Conservation (phyloP, 257 asterid genomes). For the Nicotiana obtusifolia region DNA sequence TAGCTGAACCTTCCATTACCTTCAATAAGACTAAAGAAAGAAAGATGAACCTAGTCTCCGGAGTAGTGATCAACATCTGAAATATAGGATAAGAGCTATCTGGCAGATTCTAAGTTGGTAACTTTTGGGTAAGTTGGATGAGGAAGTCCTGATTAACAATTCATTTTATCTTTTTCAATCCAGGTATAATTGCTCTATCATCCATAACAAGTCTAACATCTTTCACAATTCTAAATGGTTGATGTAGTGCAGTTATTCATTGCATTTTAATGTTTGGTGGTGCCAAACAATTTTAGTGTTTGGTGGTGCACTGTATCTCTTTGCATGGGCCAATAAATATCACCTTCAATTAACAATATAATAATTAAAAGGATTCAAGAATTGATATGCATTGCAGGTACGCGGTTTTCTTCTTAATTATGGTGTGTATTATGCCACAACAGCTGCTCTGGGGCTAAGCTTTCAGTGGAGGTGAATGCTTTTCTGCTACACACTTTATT, state of each 20-base stretch:
- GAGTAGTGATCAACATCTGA: background rate
- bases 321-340: background rate
- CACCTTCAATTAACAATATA: background rate
- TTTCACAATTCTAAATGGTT: background rate
- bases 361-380: background rate
- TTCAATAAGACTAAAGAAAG: background rate
- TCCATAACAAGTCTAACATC: background rate
- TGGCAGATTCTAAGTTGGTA: background rate
- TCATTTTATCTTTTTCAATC: background rate
- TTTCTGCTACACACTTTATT: background rate
- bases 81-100: background rate
- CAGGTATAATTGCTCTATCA: background rate
- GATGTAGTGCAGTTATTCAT: background rate
- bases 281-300: background rate
- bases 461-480: slow-evolving; percentile 82
- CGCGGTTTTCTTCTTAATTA: slow-evolving; percentile 93
- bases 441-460: slow-evolving; percentile 90
- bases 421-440: slow-evolving; percentile 94
- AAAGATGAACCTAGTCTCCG: background rate
- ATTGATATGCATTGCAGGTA: slow-evolving; percentile 43
- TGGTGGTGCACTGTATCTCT: background rate
- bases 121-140: background rate
- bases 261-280: background rate
- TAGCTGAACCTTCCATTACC: background rate
- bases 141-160: background rate